Percentiles rank a stretch among this genome's conserved stretches.
phyloP scores from a whole-genome alignment of 2,329 filamentous ascomycete species.

The Myriosclerotinia scirpicola region DNA sequence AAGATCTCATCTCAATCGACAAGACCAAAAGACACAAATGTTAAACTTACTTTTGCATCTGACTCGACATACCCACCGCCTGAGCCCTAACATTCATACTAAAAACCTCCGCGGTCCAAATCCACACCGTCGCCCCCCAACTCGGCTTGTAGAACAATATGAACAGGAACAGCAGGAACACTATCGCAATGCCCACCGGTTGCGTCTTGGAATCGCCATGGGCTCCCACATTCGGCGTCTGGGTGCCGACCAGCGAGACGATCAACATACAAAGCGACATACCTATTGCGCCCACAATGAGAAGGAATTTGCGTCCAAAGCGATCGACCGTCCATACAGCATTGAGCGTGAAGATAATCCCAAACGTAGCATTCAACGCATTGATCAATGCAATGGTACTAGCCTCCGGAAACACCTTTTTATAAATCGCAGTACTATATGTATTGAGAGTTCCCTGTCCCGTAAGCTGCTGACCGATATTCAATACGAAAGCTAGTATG shows the following conservation, averaged over 20 bases:
- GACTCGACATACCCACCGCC: conserved; percentile 61
- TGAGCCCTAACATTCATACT: conserved; percentile 69
- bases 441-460: conserved; percentile 65
- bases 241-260: conserved; percentile 55
- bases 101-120: conserved; percentile 69
- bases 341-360: conserved; percentile 70
- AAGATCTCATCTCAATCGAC: not conserved
- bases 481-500: conserved; percentile 63
- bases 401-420: conserved; percentile 62
- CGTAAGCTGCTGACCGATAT: conserved; percentile 69
- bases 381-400: conserved; percentile 69
- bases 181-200: conserved; percentile 62
- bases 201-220: conserved; percentile 32
- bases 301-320: conserved; percentile 66
- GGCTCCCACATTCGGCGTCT: conserved; percentile 51
- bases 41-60: conserved; percentile 23
- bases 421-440: conserved; percentile 70
- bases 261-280: conserved; percentile 71
- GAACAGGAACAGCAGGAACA: conserved; percentile 66
- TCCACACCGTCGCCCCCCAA: conserved; percentile 70
- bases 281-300: conserved; percentile 65
- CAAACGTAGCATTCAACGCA: conserved; percentile 69
- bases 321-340: conserved; percentile 71
- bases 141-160: conserved; percentile 68
- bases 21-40: too few relatives aligned